Percentiles rank a stretch among this genome's conserved stretches.
Evolutionary conservation across 352 stramenopile species (phyloP).

Genomic region (Pythium brachiatum): DNA sequence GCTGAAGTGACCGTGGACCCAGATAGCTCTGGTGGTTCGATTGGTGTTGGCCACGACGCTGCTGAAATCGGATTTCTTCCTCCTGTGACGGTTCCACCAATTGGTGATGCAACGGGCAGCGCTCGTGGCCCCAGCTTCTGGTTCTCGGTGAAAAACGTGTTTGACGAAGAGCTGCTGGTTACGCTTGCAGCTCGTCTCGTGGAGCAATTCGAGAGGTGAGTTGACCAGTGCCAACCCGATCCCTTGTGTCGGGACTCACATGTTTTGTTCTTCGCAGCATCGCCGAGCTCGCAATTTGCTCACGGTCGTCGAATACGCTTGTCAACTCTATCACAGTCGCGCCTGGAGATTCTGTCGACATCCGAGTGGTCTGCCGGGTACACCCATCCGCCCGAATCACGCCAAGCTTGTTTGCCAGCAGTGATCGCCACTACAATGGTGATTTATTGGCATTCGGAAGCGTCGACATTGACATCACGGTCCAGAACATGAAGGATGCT

Average conservation of each 20-base stretch:
- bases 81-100: constrained; percentile 66
- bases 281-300: constrained; percentile 71
- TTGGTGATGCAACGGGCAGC: constrained; percentile 31
- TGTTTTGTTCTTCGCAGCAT: constrained; percentile 34
- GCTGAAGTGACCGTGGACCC: constrained; percentile 76
- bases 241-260: background rate
- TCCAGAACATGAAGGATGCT: constrained; percentile 60
- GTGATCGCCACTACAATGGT: constrained; percentile 30
- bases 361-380: constrained; percentile 79
- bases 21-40: constrained; percentile 55
- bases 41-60: constrained; percentile 22
- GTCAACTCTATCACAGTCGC: constrained; percentile 61
- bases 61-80: constrained; percentile 67
- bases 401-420: constrained; percentile 38
- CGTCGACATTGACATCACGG: constrained; percentile 64
- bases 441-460: constrained; percentile 64
- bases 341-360: constrained; percentile 79
- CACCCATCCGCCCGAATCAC: constrained; percentile 58
- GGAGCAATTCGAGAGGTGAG: constrained; percentile 20
- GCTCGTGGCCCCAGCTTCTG: constrained; percentile 73
- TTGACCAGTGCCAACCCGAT: no score
- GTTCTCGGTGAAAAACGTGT: constrained; percentile 85
- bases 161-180: constrained; percentile 80
- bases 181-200: constrained; percentile 45
- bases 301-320: constrained; percentile 78